Evolutionary conservation across 192 early-diverging fungal species (phyloP).

Genomic region (Backusella circina): DNA sequence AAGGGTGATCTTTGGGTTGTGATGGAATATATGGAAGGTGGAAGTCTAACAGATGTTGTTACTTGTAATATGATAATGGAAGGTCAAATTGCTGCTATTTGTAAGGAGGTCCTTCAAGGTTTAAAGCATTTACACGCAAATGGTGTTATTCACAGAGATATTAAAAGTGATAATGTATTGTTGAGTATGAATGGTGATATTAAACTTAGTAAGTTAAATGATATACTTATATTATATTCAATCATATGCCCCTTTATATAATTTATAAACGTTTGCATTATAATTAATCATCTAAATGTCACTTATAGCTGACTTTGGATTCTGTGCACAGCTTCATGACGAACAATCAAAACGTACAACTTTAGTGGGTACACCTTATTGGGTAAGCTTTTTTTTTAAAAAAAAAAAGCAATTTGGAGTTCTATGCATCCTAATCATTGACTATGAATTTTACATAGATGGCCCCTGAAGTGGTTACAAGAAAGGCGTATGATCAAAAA

Average conservation of each 20-base stretch:
- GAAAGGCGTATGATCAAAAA: conserved; percentile 87
- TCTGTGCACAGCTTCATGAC: conserved; percentile 77
- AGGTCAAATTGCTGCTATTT: conserved; percentile 83
- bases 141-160: conserved; percentile 84
- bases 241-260: background rate
- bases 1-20: conserved; percentile 87
- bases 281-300: background rate
- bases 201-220: conserved; percentile 57
- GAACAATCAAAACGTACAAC: conserved; percentile 74
- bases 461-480: conserved; percentile 95
- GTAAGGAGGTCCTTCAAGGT: conserved; percentile 71
- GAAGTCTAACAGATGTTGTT: conserved; percentile 80
- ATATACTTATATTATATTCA: background rate
- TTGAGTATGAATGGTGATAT: conserved; percentile 65
- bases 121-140: conserved; percentile 73
- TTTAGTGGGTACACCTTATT: conserved; percentile 90
- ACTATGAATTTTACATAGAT: conserved; percentile 45
- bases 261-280: background rate
- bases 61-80: conserved; percentile 80
- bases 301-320: conserved; percentile 79
- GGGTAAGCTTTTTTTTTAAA: conserved; percentile 49
- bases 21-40: conserved; percentile 94
- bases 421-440: background rate
- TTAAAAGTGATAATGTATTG: conserved; percentile 85
- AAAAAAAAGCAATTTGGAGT: background rate